These are phyloP conservation scores for Coix lacrymajobi DNA, from an alignment of 176 grass and related monocot species.

Conservation along the genomic window DNA sequence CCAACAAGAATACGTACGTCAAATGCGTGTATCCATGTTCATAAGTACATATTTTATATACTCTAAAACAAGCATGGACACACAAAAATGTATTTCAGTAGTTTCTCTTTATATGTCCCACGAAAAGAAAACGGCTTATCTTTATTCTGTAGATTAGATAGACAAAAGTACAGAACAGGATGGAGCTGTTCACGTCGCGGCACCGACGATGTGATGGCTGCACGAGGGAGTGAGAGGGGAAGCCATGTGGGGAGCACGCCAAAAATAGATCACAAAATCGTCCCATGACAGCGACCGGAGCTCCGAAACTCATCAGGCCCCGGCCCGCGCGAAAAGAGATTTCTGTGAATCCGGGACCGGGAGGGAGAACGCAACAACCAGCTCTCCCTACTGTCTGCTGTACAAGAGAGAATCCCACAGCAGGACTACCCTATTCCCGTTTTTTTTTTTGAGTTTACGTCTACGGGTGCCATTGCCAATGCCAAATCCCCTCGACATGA, in stretches of 20 bases:
- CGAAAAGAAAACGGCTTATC: neutral
- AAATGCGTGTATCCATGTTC: neutral
- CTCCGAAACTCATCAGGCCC: conserved; percentile 5
- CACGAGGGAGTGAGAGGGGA: conserved; percentile 5
- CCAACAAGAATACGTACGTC: neutral
- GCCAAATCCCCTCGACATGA: neutral
- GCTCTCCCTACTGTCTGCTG: neutral
- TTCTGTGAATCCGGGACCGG: neutral
- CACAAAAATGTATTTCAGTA: neutral
- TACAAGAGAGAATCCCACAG: conserved; percentile 6
- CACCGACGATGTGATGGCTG: neutral
- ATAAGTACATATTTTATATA: neutral
- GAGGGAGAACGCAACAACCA: conserved; percentile 8
- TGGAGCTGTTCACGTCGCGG: neutral
- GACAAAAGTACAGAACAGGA: neutral
- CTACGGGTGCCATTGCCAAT: neutral
- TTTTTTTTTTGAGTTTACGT: no score
- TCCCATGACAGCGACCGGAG: conserved; percentile 19
- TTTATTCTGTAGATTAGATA: neutral
- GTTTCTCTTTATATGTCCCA: neutral
- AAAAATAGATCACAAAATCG: conserved; percentile 38
- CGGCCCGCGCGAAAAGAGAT: neutral
- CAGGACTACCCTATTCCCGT: neutral
- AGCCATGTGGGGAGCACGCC: conserved; percentile 53
- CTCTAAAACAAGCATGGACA: neutral